phyloP scores from a whole-genome alignment of 345 rosid genomes.

The Linum tenue region DNA sequence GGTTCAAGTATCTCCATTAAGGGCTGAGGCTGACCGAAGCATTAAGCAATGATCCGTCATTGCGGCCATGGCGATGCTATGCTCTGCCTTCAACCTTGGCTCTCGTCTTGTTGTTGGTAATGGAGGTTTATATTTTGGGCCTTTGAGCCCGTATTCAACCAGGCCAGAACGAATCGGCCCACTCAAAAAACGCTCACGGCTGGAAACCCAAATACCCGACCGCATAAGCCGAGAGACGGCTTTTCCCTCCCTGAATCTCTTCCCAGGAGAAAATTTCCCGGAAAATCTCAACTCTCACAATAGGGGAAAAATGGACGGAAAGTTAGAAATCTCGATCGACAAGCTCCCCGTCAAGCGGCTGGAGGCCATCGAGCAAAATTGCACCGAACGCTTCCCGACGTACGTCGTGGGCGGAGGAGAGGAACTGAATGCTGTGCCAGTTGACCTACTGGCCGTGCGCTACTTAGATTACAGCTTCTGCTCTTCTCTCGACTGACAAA shows the following conservation, averaged over 20 bases:
- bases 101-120: no score
- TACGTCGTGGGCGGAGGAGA: conserved; percentile 17
- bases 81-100: no score
- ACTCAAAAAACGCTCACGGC: no score
- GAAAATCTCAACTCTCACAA: not conserved
- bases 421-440: not conserved
- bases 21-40: no score
- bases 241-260: not conserved
- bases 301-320: conserved; percentile 40
- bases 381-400: conserved; percentile 70
- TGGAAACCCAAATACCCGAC: not conserved
- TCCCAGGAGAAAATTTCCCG: conserved; percentile 3
- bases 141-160: no score
- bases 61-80: no score
- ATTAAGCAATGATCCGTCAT: no score
- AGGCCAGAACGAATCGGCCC: no score
- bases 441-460: not conserved
- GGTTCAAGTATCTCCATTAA: no score
- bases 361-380: conserved; percentile 70
- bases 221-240: not conserved
- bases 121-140: no score
- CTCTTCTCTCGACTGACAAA: no score
- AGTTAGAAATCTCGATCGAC: conserved; percentile 61
- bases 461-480: not conserved
- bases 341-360: conserved; percentile 78